Conservation (phyloP, 768 basidiomycete species). For the Leccinellum rugosiceps region DNA sequence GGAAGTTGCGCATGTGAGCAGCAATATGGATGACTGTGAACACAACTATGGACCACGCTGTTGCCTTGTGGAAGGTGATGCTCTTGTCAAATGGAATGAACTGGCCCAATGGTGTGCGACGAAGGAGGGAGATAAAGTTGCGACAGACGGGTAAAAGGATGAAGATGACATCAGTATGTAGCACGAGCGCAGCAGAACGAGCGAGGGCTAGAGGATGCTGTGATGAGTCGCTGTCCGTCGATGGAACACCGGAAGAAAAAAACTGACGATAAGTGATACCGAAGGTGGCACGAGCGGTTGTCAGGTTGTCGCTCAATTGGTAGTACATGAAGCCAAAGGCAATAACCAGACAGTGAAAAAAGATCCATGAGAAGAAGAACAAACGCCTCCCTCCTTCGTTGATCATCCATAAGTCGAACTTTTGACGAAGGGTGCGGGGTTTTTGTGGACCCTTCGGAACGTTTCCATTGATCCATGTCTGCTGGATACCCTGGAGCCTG, state of each 20-base stretch:
- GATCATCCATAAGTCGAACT: slow-evolving; percentile 82
- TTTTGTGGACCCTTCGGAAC: slow-evolving; percentile 31
- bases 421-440: slow-evolving; percentile 42
- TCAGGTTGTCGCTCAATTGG: slow-evolving; percentile 73
- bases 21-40: slow-evolving; percentile 72
- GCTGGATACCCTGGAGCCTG: slow-evolving; percentile 83
- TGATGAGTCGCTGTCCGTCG: neutral
- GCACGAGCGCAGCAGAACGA: slow-evolving; percentile 81
- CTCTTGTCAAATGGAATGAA: slow-evolving; percentile 94
- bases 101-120: slow-evolving; percentile 80
- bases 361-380: slow-evolving; percentile 78
- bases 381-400: slow-evolving; percentile 82
- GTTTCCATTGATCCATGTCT: slow-evolving; percentile 41
- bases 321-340: slow-evolving; percentile 78
- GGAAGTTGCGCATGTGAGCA: slow-evolving; percentile 88
- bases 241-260: neutral
- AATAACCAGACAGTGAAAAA: slow-evolving; percentile 77
- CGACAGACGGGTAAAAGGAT: slow-evolving; percentile 95
- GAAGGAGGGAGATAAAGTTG: slow-evolving; percentile 87
- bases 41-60: slow-evolving; percentile 85
- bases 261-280: slow-evolving; percentile 74
- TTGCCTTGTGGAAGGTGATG: slow-evolving; percentile 86
- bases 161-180: slow-evolving; percentile 89
- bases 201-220: slow-evolving; percentile 60
- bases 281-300: slow-evolving; percentile 62